Evolutionary conservation across 495 filamentous ascomycete genomes (phyloP), one percentile per base, ranked within the genome.

Genomic region (Lentithecium fluviatile): DNA sequence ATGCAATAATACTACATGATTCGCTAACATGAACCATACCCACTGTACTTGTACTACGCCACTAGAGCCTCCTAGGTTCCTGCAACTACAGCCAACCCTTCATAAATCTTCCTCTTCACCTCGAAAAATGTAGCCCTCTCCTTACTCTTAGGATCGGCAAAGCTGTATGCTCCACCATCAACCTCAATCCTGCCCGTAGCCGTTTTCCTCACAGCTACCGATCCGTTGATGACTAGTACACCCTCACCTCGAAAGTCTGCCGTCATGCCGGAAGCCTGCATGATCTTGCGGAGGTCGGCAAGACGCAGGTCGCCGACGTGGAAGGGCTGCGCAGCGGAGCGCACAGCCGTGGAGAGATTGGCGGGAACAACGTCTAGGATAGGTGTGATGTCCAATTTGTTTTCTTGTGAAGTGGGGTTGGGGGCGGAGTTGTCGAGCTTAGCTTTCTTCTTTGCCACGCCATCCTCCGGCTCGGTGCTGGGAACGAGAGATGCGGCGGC

Each of bases 211-310:
- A 99, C 93, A 6, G 89, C 88, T 6, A 97, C 91, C 6, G 80
- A 78, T 15, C 88, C 89, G 65, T 97, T 91, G 51, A 99, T 85
- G 21, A 99, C 76, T 65, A 97, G 76, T 1, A 88, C 95, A 47
- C 94, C 94, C 73, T 97, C 95, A 17, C 94, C 94, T 29, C 89
- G 81, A 72, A 97, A 97, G 74, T 96, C 94, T 2, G 91, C 93
- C 25, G 79, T 89, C 72, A 96, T 90, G 1, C 93, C 92, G 20
- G 86, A 81, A 17, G 80, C 79, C 55, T 89, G 85, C 84, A 99
- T 87, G 24, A 90, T 82, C 62, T 88, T 87, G 47, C 95, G 80
- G 49, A 99, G 75, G 71, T 97, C 91, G 0, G 94, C 91, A 13
- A 99, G 80, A 17, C 94, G 81, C 17, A 97, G 77, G 68, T 99